phyloP scores from a whole-genome alignment of 2,329 filamentous ascomycete genomes.

The Chaetomiaceae sp. region DNA sequence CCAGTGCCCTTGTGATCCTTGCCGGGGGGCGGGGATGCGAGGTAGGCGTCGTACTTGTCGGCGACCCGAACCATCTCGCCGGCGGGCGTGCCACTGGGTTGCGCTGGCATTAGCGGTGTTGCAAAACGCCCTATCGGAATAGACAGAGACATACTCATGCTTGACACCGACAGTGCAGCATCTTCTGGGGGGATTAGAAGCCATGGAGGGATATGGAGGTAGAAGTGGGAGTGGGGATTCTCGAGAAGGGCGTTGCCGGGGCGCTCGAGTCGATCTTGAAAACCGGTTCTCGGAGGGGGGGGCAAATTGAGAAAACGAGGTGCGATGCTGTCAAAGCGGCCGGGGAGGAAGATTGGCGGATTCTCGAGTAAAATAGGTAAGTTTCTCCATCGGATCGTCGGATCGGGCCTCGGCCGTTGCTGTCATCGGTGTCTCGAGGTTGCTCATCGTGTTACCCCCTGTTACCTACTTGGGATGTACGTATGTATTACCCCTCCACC shows the following conservation, averaged over 20 bases:
- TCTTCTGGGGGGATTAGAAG: slow-evolving; percentile 47
- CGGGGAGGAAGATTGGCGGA: neutral
- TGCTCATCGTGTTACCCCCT: too few species aligned
- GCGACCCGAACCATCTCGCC: slow-evolving; percentile 45
- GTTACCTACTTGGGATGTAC: too few species aligned
- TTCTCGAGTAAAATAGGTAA: neutral
- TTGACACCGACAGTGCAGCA: slow-evolving; percentile 52
- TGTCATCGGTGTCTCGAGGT: too few species aligned
- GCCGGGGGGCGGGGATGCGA: slow-evolving; percentile 43
- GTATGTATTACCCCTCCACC: neutral
- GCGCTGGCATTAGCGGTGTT: neutral
- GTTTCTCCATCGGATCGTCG: neutral
- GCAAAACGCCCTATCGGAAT: too few species aligned
- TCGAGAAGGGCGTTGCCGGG: neutral
- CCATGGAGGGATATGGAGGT: slow-evolving; percentile 37
- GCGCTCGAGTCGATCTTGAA: too few species aligned
- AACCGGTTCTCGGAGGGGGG: too few species aligned
- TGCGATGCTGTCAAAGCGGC: neutral
- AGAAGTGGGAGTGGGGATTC: neutral
- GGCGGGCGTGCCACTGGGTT: slow-evolving; percentile 42
- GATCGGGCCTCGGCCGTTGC: neutral
- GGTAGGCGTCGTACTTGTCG: slow-evolving; percentile 46
- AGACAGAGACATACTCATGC: slow-evolving; percentile 45
- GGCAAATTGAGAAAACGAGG: too few species aligned
- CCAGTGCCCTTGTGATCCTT: slow-evolving; percentile 39